Evolutionary conservation across 495 filamentous ascomycete species (phyloP).

Genomic region (Aspergillus panamensis): DNA sequence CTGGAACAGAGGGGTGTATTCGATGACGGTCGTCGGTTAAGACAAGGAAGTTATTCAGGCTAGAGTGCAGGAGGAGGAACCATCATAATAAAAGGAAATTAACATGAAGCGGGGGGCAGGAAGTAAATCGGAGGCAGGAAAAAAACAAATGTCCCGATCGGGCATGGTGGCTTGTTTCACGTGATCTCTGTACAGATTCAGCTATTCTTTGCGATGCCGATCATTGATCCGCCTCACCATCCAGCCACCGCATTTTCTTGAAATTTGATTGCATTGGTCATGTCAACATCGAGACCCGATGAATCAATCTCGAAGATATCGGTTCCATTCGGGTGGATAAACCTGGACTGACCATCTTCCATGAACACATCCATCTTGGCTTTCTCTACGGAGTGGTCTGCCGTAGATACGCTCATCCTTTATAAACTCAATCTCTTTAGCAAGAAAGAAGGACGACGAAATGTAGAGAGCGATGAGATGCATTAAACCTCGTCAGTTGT

Average conservation of each 20-base stretch:
- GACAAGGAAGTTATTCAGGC: neutral
- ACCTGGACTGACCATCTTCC: too few relatives aligned
- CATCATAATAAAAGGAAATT: constrained; percentile 19
- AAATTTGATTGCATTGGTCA: neutral
- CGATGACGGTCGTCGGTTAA: neutral
- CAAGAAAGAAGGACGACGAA: too few relatives aligned
- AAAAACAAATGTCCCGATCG: constrained; percentile 48
- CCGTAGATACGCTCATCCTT: too few relatives aligned
- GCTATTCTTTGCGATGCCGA: constrained; percentile 18
- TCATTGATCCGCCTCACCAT: constrained; percentile 7
- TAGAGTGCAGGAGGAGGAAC: neutral
- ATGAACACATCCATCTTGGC: too few relatives aligned
- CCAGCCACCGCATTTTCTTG: constrained; percentile 9
- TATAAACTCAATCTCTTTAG: too few relatives aligned
- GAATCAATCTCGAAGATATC: too few relatives aligned
- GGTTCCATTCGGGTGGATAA: too few relatives aligned
- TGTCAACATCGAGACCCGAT: too few relatives aligned
- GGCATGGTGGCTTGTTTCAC: constrained; percentile 31
- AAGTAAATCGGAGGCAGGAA: constrained; percentile 31
- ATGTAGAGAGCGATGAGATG: too few relatives aligned
- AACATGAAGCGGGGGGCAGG: constrained; percentile 17
- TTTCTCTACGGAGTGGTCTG: too few relatives aligned
- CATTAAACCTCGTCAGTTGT: too few relatives aligned
- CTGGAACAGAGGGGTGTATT: neutral
- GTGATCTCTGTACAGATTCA: constrained; percentile 27